A percentile compares a stretch with the other conserved stretches of the same genome.
These are phyloP conservation scores for Phytophthora ramorum DNA, from an alignment of 352 stramenopile genomes.

Conservation along the genomic window DNA sequence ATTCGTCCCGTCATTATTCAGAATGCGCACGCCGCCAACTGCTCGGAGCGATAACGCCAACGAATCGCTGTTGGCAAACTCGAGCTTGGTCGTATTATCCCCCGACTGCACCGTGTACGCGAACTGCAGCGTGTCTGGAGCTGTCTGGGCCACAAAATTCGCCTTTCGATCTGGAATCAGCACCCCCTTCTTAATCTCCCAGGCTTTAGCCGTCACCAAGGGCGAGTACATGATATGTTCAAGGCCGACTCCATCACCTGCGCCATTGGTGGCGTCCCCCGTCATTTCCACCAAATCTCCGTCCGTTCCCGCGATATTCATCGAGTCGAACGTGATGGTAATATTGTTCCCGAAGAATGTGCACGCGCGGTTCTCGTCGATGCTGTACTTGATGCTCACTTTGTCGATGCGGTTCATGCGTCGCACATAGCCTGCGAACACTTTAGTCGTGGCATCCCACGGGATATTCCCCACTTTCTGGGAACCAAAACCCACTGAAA, in stretches of 20 bases:
- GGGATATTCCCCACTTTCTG: slow-evolving; percentile 74
- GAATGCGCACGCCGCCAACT: slow-evolving; percentile 33
- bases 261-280: slow-evolving; percentile 51
- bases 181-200: slow-evolving; percentile 72
- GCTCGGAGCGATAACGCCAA: slow-evolving; percentile 48
- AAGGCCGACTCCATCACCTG: slow-evolving; percentile 49
- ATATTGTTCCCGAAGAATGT: slow-evolving; percentile 88
- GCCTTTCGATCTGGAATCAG: slow-evolving; percentile 48
- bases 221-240: slow-evolving; percentile 51
- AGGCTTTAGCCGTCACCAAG: slow-evolving; percentile 51
- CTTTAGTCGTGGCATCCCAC: slow-evolving; percentile 54
- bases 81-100: slow-evolving; percentile 62
- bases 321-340: slow-evolving; percentile 76
- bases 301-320: slow-evolving; percentile 70
- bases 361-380: slow-evolving; percentile 62
- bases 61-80: slow-evolving; percentile 76
- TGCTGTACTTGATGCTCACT: slow-evolving; percentile 66
- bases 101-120: slow-evolving; percentile 64
- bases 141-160: slow-evolving; percentile 34
- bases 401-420: slow-evolving; percentile 73
- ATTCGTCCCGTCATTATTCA: slow-evolving; percentile 43
- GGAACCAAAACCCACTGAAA: slow-evolving; percentile 60
- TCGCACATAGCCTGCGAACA: slow-evolving; percentile 55
- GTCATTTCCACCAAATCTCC: slow-evolving; percentile 73
- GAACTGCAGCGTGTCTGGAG: slow-evolving; percentile 63